A percentile compares a stretch with the other conserved stretches of the same genome.
Conservation (phyloP, 495 filamentous ascomycete species). For the Thozetella sp. region DNA sequence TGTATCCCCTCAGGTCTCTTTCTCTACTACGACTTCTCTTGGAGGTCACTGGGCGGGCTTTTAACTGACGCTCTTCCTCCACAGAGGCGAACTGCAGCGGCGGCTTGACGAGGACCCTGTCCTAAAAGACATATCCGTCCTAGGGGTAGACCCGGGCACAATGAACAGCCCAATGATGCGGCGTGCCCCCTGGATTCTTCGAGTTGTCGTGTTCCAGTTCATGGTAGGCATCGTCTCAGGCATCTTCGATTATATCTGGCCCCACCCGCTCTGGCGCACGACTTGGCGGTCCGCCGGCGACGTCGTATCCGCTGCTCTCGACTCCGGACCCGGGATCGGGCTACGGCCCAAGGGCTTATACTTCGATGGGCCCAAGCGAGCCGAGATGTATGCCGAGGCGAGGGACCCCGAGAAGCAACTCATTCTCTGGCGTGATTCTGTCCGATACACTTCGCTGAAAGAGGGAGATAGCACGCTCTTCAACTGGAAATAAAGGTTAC, state of each 20-base stretch:
- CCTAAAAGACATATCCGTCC: conserved; percentile 26
- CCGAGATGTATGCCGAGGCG: conserved; percentile 26
- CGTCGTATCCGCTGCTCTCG: conserved; percentile 34
- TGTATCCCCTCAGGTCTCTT: neutral
- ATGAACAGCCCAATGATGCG: conserved; percentile 29
- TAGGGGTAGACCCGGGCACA: conserved; percentile 32
- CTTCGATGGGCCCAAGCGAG: conserved; percentile 23
- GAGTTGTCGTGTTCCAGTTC: conserved; percentile 10
- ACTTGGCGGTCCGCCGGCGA: conserved; percentile 43
- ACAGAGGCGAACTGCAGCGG: conserved; percentile 34
- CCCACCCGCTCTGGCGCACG: conserved; percentile 33
- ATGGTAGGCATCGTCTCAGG: conserved; percentile 13
- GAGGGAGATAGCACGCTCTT: conserved; percentile 32
- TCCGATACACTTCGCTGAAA: conserved; percentile 28
- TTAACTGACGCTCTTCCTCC: too few relatives aligned
- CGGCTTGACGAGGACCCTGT: conserved; percentile 28
- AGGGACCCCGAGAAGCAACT: conserved; percentile 32
- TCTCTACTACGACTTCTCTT: conserved; percentile 1
- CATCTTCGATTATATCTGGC: conserved; percentile 16
- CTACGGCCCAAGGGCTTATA: conserved; percentile 31
- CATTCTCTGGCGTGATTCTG: conserved; percentile 30
- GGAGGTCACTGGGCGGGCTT: too few relatives aligned
- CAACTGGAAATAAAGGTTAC: conserved; percentile 26
- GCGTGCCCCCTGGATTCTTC: conserved; percentile 15
- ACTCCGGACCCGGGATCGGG: conserved; percentile 20